Percentiles rank a stretch among this genome's conserved stretches.
These are phyloP conservation scores for Entomophthora muscae DNA, from an alignment of 371 early-diverging fungal species.

Conservation along the genomic window DNA sequence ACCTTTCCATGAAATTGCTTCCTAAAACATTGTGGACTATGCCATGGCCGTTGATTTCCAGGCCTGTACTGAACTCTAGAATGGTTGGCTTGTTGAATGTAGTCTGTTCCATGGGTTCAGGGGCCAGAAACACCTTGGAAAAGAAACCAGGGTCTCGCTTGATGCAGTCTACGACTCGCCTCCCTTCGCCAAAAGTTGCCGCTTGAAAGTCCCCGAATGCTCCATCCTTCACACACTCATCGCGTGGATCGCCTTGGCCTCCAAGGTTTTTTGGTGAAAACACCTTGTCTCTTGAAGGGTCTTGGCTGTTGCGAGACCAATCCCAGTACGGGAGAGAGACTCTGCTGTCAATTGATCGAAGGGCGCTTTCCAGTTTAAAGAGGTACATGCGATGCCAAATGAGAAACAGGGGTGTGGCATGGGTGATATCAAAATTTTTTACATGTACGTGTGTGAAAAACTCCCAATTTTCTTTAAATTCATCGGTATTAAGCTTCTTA, in stretches of 20 bases:
- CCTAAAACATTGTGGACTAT: slow-evolving; percentile 24
- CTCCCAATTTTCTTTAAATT: slow-evolving; percentile 1
- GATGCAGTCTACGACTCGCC: not conserved
- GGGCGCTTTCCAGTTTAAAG: slow-evolving; percentile 14
- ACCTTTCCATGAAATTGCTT: slow-evolving; percentile 20
- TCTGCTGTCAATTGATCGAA: slow-evolving; percentile 17
- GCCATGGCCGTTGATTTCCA: slow-evolving; percentile 26
- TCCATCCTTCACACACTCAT: slow-evolving; percentile 13
- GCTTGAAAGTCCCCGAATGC: slow-evolving; percentile 8
- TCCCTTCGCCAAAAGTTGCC: not conserved
- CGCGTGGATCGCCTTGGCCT: slow-evolving; percentile 6
- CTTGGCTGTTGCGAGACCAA: slow-evolving; percentile 16
- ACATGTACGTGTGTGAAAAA: slow-evolving; percentile 1
- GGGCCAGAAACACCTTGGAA: not conserved
- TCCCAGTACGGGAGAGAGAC: slow-evolving; percentile 36
- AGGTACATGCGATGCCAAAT: slow-evolving; percentile 24
- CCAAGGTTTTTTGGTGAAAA: slow-evolving; percentile 10
- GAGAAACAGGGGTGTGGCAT: slow-evolving; percentile 13
- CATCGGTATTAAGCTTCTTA: slow-evolving; percentile 5
- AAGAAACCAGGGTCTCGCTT: not conserved
- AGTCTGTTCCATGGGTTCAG: not conserved
- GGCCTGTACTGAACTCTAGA: not conserved
- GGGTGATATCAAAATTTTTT: not conserved
- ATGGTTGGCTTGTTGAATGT: not conserved
- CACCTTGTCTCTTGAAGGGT: slow-evolving; percentile 8